Conservation (phyloP, 1,139 yeast genomes). For the Casaregolazyma lundiana region DNA sequence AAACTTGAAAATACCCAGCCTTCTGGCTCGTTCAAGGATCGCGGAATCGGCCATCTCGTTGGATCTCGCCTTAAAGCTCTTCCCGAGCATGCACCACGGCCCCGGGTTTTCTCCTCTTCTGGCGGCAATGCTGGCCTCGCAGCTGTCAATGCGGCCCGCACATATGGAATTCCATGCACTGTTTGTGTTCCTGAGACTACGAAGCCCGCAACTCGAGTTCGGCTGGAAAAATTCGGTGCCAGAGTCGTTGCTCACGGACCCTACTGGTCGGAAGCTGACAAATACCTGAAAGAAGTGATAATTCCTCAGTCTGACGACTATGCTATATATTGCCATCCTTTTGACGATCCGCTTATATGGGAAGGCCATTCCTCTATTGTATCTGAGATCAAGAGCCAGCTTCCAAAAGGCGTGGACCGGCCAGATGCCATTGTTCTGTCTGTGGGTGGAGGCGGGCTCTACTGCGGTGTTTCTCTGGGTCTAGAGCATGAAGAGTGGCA, state of each 20-base stretch:
- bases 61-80: slow-evolving; percentile 13
- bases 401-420: slow-evolving; percentile 23
- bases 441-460: slow-evolving; percentile 74
- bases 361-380: slow-evolving; percentile 60
- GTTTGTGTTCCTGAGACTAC: slow-evolving; percentile 60
- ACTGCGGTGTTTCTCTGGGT: slow-evolving; percentile 59
- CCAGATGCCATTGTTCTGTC: slow-evolving; percentile 62
- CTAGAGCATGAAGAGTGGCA: slow-evolving; percentile 39
- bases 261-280: slow-evolving; percentile 66
- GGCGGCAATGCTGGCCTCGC: slow-evolving; percentile 83
- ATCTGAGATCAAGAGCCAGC: slow-evolving; percentile 50
- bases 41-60: slow-evolving; percentile 52
- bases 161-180: slow-evolving; percentile 48
- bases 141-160: slow-evolving; percentile 56
- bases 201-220: slow-evolving; percentile 37
- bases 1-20: slow-evolving; percentile 69
- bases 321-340: slow-evolving; percentile 67
- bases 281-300: slow-evolving; percentile 40
- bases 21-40: slow-evolving; percentile 64
- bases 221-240: slow-evolving; percentile 48
- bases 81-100: slow-evolving; percentile 18
- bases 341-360: slow-evolving; percentile 61
- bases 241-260: slow-evolving; percentile 50
- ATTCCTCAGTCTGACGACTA: slow-evolving; percentile 31
- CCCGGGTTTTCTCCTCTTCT: slow-evolving; percentile 58